phyloP scores from a whole-genome alignment of 805 yeast species.

The Candida pseudoglaebosa region DNA sequence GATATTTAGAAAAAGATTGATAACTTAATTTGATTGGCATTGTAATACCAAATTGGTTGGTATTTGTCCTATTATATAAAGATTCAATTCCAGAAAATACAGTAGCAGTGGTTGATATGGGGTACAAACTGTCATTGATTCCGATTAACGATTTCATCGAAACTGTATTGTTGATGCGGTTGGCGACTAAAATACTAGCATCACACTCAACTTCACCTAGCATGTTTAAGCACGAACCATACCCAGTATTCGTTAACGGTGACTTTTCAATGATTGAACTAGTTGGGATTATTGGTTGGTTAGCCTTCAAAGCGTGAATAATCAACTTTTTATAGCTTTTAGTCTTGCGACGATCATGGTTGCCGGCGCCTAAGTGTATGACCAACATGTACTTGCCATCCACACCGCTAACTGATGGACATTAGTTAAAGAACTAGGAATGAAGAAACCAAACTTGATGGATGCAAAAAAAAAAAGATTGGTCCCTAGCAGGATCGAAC shows the following conservation, averaged over 20 bases:
- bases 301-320: slow-evolving; percentile 17
- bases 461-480: slow-evolving; percentile 18
- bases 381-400: slow-evolving; percentile 14
- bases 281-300: slow-evolving; percentile 10
- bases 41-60: slow-evolving; percentile 26
- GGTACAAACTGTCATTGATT: slow-evolving; percentile 16
- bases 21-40: slow-evolving; percentile 28
- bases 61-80: slow-evolving; percentile 12
- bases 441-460: too few relatives aligned
- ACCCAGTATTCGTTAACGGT: slow-evolving; percentile 46
- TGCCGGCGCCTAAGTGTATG: slow-evolving; percentile 54
- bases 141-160: slow-evolving; percentile 15
- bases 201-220: slow-evolving; percentile 44
- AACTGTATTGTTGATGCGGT: not conserved
- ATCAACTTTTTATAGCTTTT: slow-evolving; percentile 25
- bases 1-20: not conserved
- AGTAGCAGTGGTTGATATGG: slow-evolving; percentile 27
- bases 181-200: slow-evolving; percentile 28
- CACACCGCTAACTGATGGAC: not conserved
- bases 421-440: too few relatives aligned
- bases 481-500: slow-evolving; percentile 89
- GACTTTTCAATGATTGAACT: slow-evolving; percentile 32
- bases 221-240: slow-evolving; percentile 41
- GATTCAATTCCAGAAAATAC: slow-evolving; percentile 20
- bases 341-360: slow-evolving; percentile 24